Base-by-base conservation (phyloP, 106 monocot genomes). In the Allium cepa region DNA sequence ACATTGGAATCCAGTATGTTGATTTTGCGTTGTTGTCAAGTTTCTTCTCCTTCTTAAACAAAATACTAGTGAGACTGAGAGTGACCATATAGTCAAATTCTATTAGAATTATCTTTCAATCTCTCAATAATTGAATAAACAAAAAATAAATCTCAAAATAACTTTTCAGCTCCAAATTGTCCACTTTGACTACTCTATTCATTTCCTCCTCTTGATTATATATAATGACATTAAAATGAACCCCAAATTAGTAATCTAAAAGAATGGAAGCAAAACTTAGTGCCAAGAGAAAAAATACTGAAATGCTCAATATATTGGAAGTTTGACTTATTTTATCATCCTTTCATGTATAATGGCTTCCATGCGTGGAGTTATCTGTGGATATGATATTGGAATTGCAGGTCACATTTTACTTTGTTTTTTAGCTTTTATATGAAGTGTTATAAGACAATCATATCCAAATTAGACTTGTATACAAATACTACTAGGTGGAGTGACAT, bases 401-500 rank as follows among this genome's bases (percentile, higher is more conserved):
- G 68, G 68, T 62, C 3, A 53, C 53, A 3, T 1, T 9, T 26
- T 60, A 8, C 17, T 26, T 60, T 1, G 17, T 26, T 3, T 60
- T 8, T 16, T 26, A 60, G 10, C 22, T 10, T 16, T 10, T 26
- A 10, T 60, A 60, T 26, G 18, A 0, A 60, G 7, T 36, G 36
- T 36, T 4, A 36, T 36, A 36, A 36, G 3, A 36, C 36, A 36
- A 4, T 4, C 36, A 36, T 36, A 36, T 36, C 4, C 36, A 1
- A 36, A 36, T 36, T 36, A 36, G 4, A 36, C 4, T 4, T 36
- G 1, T 4, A 60, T 27, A 46, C 7, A 3, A 14, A 11, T 26
- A 26, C 10, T 51, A 53, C 13, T 15, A 82, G 81, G 81, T 51
- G 81, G 77, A 0, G 81, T 77, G 52, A 70, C 73, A 26, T 77